A percentile compares a stretch with the other conserved stretches of the same genome.
Evolutionary conservation across 140 eudicot genomes (phyloP).

Genomic region (Bidens hawaiensis): DNA sequence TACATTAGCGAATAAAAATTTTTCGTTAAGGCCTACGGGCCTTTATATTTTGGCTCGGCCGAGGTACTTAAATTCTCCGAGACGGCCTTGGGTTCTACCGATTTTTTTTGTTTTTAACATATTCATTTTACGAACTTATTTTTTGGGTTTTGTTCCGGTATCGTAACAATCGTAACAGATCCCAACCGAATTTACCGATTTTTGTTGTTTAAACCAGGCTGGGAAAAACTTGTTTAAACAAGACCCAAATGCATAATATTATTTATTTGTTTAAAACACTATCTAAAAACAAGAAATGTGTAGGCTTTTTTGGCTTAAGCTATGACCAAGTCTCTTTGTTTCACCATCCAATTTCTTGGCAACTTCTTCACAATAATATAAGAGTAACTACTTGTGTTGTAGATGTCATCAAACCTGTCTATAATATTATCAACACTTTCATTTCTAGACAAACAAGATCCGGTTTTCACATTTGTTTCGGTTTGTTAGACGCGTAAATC

Average conservation of each 20-base stretch:
- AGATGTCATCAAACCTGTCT: constrained; percentile 13
- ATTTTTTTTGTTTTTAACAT: no score
- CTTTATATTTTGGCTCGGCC: no score
- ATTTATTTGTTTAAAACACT: constrained; percentile 32
- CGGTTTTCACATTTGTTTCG: constrained; percentile 1
- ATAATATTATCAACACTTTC: constrained; percentile 1
- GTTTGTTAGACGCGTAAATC: neutral
- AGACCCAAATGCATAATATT: constrained; percentile 14
- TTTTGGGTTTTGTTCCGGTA: no score
- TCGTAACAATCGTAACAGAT: no score
- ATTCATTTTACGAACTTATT: no score
- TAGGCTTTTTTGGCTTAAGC: constrained; percentile 33
- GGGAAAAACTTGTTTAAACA: constrained; percentile 11
- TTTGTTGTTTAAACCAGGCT: no score
- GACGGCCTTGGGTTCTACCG: no score
- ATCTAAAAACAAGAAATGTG: constrained; percentile 34
- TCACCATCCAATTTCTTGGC: constrained; percentile 24
- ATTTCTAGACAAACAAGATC: constrained; percentile 2
- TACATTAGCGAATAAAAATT: no score
- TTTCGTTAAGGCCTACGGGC: no score
- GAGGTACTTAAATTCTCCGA: no score
- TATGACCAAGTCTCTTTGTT: constrained; percentile 27
- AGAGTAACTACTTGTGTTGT: constrained; percentile 20
- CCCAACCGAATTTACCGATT: no score
- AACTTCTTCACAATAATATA: constrained; percentile 32